Evolutionary conservation across 306 rosid genomes (phyloP).

Genomic region (Canavalia ensiformis): DNA sequence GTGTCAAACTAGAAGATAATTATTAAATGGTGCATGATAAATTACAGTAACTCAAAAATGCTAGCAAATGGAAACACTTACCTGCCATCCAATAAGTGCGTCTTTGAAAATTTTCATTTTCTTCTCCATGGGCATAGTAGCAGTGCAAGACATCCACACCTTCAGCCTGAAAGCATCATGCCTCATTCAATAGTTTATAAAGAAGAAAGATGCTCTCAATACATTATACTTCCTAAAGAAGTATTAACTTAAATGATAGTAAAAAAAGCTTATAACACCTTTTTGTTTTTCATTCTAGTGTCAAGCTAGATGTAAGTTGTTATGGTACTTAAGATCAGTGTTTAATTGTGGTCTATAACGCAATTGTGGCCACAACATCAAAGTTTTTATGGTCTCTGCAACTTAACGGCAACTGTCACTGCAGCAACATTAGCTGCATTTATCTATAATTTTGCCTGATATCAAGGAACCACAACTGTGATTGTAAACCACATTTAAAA

Average conservation of each 20-base stretch:
- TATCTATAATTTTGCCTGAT: no score
- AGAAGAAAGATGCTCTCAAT: slow-evolving; percentile 27
- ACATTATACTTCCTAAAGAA: slow-evolving; percentile 36
- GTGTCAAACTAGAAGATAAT: no score
- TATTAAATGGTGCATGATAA: no score
- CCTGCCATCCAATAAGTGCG: slow-evolving; percentile 97
- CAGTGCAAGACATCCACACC: slow-evolving; percentile 86
- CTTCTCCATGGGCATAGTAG: slow-evolving; percentile 95
- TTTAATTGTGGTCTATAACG: no score
- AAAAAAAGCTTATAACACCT: slow-evolving; percentile 26
- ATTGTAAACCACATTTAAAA: no score
- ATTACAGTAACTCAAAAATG: no score
- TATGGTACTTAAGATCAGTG: neutral
- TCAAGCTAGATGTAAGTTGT: slow-evolving; percentile 20
- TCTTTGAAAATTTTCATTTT: slow-evolving; percentile 79
- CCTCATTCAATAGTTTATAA: slow-evolving; percentile 33
- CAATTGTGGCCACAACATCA: no score
- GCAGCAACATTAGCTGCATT: no score
- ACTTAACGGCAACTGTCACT: no score
- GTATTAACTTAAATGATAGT: slow-evolving; percentile 14
- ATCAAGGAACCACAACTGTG: no score
- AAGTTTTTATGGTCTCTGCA: no score
- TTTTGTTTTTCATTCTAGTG: slow-evolving; percentile 10
- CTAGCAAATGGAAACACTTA: slow-evolving; percentile 70
- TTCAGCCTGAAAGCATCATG: slow-evolving; percentile 67